Conservation (phyloP, 495 filamentous ascomycete species). For the Halenospora varia region DNA sequence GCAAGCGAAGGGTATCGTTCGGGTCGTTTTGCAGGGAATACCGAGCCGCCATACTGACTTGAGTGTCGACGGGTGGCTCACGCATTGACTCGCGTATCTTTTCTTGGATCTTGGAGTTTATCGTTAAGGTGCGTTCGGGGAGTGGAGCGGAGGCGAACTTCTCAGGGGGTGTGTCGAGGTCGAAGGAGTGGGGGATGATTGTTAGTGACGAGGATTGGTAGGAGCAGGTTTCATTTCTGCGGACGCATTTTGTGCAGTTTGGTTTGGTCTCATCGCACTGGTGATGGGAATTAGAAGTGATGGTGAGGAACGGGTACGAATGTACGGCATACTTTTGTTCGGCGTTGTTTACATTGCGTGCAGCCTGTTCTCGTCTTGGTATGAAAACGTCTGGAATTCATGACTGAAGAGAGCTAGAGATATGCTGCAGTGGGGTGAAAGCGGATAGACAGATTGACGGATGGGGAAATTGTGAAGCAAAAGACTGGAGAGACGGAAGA, state of each 20-base stretch:
- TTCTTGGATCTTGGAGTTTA: no score
- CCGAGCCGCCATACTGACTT: not conserved
- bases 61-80: not conserved
- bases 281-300: not conserved
- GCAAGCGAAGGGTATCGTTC: conserved; percentile 1
- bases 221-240: not conserved
- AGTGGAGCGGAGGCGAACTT: no score
- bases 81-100: no score
- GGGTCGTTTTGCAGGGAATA: not conserved
- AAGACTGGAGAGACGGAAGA: no score
- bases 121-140: no score
- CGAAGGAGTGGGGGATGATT: not conserved
- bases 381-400: not conserved
- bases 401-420: no score
- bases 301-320: not conserved
- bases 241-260: not conserved
- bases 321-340: not conserved
- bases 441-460: no score
- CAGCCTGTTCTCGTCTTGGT: not conserved
- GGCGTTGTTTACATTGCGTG: not conserved
- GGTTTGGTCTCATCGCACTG: conserved; percentile 6
- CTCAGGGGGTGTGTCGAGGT: not conserved
- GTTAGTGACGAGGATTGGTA: not conserved
- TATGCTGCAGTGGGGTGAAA: no score
- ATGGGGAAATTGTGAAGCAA: no score